These are phyloP conservation scores for Symbiodinium pilosum DNA, from an alignment of 73 alveolate species.

Conservation along the genomic window DNA sequence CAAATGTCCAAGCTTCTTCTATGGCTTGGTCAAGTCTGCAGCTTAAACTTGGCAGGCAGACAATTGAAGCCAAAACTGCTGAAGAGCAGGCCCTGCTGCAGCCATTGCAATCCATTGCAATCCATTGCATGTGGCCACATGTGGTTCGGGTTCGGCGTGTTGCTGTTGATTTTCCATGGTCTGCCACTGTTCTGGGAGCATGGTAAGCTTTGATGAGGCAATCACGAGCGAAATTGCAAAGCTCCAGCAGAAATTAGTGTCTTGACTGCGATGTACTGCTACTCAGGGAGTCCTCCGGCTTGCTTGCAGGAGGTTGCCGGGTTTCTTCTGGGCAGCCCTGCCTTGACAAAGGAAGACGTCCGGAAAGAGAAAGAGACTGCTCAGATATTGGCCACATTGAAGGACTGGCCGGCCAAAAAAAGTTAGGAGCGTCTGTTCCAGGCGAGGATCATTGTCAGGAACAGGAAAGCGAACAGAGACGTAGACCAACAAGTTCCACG, in stretches of 20 bases:
- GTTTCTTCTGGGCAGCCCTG: neutral
- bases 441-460: neutral
- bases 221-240: neutral
- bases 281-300: neutral
- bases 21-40: no score
- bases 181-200: no score
- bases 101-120: no score
- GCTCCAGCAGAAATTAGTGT: neutral
- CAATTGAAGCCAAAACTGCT: neutral
- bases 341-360: slow-evolving; percentile 18
- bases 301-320: neutral
- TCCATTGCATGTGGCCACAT: no score
- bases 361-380: slow-evolving; percentile 66
- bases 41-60: no score
- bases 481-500: neutral
- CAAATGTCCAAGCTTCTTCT: no score
- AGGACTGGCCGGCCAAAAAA: neutral
- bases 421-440: neutral
- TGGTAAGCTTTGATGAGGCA: no score
- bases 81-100: neutral
- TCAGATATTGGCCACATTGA: slow-evolving; percentile 49
- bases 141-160: no score
- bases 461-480: neutral
- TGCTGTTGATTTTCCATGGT: no score
- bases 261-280: neutral